These are phyloP conservation scores for Pythium monospermum DNA, from an alignment of 352 stramenopile species.

Conservation along the genomic window DNA sequence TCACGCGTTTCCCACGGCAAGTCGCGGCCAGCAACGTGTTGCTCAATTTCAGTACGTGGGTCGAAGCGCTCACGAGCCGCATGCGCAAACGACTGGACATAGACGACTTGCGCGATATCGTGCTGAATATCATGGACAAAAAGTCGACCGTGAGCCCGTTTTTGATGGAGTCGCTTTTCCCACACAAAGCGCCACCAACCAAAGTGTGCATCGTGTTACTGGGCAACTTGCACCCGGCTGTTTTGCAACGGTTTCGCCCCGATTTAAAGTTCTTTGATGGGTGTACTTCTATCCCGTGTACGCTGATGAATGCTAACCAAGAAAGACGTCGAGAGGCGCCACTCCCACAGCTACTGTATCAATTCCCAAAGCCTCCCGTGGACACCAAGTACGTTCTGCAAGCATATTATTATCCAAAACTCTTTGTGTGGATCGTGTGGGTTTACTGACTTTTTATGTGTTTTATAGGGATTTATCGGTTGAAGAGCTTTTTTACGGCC, in stretches of 20 bases:
- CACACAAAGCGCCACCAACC: conserved; percentile 33
- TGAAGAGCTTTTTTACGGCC: conserved; percentile 68
- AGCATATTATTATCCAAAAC: neutral
- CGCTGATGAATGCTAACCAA: conserved; percentile 57
- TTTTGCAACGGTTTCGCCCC: conserved; percentile 64
- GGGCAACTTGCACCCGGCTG: conserved; percentile 56
- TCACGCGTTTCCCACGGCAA: conserved; percentile 66
- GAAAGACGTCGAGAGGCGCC: conserved; percentile 48
- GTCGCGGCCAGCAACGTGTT: conserved; percentile 56
- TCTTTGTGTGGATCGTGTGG: neutral
- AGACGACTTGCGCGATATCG: conserved; percentile 55
- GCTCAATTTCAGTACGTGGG: conserved; percentile 67
- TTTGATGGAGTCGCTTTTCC: conserved; percentile 46
- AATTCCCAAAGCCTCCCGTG: conserved; percentile 57
- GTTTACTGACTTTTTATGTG: neutral
- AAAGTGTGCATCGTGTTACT: conserved; percentile 76
- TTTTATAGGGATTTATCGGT: conserved; percentile 34
- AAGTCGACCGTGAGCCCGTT: conserved; percentile 41
- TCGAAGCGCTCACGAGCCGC: conserved; percentile 32
- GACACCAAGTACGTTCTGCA: conserved; percentile 47
- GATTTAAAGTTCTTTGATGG: conserved; percentile 67
- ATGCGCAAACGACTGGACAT: conserved; percentile 44
- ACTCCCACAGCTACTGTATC: conserved; percentile 62
- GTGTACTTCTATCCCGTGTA: conserved; percentile 64
- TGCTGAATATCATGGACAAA: conserved; percentile 40